phyloP scores from a whole-genome alignment of 148 eudicot species.

The Euryodendron excelsum region DNA sequence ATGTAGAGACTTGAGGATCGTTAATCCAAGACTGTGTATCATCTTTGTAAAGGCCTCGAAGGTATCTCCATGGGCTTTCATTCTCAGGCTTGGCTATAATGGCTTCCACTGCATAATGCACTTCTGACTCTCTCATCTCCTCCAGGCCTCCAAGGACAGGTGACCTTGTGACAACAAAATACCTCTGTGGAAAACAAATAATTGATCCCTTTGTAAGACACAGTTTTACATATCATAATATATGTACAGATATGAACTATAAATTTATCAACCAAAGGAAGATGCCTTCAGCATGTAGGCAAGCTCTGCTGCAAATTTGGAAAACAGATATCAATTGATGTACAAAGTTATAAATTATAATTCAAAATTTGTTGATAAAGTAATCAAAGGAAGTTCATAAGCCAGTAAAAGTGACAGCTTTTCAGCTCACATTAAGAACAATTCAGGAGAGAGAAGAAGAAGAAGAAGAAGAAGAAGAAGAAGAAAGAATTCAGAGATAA shows the following conservation, averaged over 20 bases:
- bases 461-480: background rate
- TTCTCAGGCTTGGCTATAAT: slow-evolving; percentile 69
- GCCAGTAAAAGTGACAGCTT: background rate
- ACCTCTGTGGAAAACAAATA: slow-evolving; percentile 49
- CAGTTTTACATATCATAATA: background rate
- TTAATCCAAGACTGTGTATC: slow-evolving; percentile 43
- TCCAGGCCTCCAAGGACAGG: slow-evolving; percentile 82
- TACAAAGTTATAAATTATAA: too few relatives aligned
- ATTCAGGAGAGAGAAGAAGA: too few relatives aligned
- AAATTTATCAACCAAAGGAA: background rate
- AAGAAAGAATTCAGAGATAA: background rate
- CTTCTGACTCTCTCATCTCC: slow-evolving; percentile 78
- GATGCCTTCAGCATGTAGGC: background rate
- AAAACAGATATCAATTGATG: background rate
- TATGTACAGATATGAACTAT: background rate
- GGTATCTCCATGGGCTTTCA: slow-evolving; percentile 97
- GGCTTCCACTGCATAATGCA: slow-evolving; percentile 65
- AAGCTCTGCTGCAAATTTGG: background rate
- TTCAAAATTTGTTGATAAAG: background rate
- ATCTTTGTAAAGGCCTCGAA: slow-evolving; percentile 77
- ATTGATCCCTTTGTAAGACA: background rate
- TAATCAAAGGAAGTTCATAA: too few relatives aligned
- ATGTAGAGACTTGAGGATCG: slow-evolving; percentile 59
- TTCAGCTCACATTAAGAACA: background rate
- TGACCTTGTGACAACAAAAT: slow-evolving; percentile 78